Percentiles rank a stretch among this genome's conserved stretches.
Evolutionary conservation across 441 rosid species (phyloP).

Genomic region (Capsella rubella): DNA sequence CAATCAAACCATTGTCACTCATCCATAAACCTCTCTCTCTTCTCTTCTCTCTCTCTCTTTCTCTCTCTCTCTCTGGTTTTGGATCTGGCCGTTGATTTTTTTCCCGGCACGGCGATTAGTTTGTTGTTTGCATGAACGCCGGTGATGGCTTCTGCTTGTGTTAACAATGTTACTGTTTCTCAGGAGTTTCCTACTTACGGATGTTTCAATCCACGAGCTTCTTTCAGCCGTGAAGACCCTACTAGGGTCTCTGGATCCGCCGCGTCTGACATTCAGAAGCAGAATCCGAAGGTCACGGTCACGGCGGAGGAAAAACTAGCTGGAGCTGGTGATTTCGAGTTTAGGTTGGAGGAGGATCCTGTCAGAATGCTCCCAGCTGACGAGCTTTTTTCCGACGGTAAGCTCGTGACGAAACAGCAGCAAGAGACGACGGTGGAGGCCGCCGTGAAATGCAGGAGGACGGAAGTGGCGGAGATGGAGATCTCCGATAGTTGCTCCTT

Average conservation of each 20-base stretch:
- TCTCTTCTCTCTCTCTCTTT: constrained; percentile 13
- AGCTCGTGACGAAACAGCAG: constrained; percentile 60
- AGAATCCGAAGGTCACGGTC: not conserved
- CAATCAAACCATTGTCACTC: constrained; percentile 1
- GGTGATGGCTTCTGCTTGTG: constrained; percentile 74
- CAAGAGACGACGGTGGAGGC: constrained; percentile 35
- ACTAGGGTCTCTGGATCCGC: constrained; percentile 28
- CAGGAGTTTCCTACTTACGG: constrained; percentile 61
- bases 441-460: constrained; percentile 47
- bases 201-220: constrained; percentile 65
- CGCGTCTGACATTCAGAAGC: constrained; percentile 32
- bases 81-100: constrained; percentile 39
- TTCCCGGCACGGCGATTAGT: constrained; percentile 10
- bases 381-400: constrained; percentile 86
- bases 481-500: constrained; percentile 57
- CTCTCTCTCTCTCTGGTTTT: not conserved
- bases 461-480: constrained; percentile 51
- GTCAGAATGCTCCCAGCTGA: constrained; percentile 87
- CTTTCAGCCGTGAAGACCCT: constrained; percentile 51
- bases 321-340: constrained; percentile 73
- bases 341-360: constrained; percentile 67
- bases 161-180: constrained; percentile 57
- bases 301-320: constrained; percentile 27
- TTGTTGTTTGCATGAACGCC: constrained; percentile 40
- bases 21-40: constrained; percentile 1